Percentiles rank a stretch among this genome's conserved stretches.
phyloP scores from a whole-genome alignment of 1,284 basidiomycete species.

The Cryptococcus sp. region DNA sequence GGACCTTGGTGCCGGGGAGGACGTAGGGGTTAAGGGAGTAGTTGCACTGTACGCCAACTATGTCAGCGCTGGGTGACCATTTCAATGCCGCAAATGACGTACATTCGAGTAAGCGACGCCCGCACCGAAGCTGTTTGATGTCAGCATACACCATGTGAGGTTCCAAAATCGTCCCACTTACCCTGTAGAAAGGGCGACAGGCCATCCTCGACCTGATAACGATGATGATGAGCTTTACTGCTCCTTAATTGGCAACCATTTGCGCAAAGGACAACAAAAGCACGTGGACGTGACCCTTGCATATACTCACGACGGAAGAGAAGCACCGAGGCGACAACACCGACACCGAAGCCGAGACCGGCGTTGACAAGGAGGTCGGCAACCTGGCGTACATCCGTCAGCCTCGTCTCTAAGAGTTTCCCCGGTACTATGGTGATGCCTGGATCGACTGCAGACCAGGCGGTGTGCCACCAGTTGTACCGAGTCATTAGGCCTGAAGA shows the following conservation, averaged over 20 bases:
- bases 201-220: slow-evolving; percentile 85
- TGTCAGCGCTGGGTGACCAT: background rate
- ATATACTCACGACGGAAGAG: slow-evolving; percentile 83
- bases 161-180: slow-evolving; percentile 57
- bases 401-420: background rate
- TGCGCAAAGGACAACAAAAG: slow-evolving; percentile 3
- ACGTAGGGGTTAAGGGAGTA: slow-evolving; percentile 92
- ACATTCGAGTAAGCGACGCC: slow-evolving; percentile 73
- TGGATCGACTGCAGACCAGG: background rate
- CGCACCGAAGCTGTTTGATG: slow-evolving; percentile 47
- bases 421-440: background rate
- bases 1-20: slow-evolving; percentile 81
- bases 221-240: background rate
- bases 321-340: slow-evolving; percentile 89
- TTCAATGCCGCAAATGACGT: slow-evolving; percentile 12
- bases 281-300: background rate
- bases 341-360: slow-evolving; percentile 89
- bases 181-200: slow-evolving; percentile 86
- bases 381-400: slow-evolving; percentile 37
- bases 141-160: slow-evolving; percentile 2
- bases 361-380: slow-evolving; percentile 59
- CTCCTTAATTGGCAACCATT: background rate
- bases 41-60: slow-evolving; percentile 65
- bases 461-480: too few relatives aligned
- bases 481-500: too few relatives aligned